A percentile compares a stretch with the other conserved stretches of the same genome.
phyloP scores from a whole-genome alignment of 163 green algal species.

The Smithsoniella earleae region DNA sequence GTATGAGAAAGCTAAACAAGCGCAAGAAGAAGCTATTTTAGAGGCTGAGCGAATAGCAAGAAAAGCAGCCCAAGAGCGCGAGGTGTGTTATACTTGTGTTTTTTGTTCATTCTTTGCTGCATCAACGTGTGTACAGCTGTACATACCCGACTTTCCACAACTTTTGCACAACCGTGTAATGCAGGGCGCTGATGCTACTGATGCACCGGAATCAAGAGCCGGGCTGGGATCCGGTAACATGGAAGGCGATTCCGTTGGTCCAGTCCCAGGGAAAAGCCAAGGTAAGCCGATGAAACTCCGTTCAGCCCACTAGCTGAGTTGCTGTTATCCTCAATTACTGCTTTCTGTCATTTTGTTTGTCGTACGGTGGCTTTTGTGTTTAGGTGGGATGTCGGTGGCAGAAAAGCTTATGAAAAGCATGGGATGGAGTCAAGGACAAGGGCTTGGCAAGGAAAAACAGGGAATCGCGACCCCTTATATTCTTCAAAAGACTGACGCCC shows the following conservation, averaged over 20 bases:
- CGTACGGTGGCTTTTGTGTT: background rate
- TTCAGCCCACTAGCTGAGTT: too few species aligned
- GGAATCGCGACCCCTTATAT: conserved; percentile 83
- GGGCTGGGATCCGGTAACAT: too few species aligned
- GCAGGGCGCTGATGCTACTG: too few species aligned
- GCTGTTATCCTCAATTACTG: too few species aligned
- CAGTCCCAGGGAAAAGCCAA: too few species aligned
- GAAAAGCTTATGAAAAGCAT: conserved; percentile 86
- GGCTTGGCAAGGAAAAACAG: conserved; percentile 49
- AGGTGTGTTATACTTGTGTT: background rate
- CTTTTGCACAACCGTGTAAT: background rate
- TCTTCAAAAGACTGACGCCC: conserved; percentile 64
- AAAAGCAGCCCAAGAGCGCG: conserved; percentile 17
- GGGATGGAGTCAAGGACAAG: conserved; percentile 85
- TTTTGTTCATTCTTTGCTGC: background rate
- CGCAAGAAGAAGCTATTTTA: conserved; percentile 30
- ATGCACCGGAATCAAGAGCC: too few species aligned
- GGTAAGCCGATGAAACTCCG: too few species aligned
- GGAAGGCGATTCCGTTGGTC: too few species aligned
- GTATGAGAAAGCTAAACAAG: conserved; percentile 58
- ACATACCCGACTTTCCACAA: background rate
- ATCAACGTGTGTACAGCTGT: background rate
- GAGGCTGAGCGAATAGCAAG: conserved; percentile 34
- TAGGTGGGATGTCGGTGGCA: conserved; percentile 47
- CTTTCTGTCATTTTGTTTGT: background rate